phyloP scores from a whole-genome alignment of 1,284 basidiomycete species.

The Apiotrichum sp. region DNA sequence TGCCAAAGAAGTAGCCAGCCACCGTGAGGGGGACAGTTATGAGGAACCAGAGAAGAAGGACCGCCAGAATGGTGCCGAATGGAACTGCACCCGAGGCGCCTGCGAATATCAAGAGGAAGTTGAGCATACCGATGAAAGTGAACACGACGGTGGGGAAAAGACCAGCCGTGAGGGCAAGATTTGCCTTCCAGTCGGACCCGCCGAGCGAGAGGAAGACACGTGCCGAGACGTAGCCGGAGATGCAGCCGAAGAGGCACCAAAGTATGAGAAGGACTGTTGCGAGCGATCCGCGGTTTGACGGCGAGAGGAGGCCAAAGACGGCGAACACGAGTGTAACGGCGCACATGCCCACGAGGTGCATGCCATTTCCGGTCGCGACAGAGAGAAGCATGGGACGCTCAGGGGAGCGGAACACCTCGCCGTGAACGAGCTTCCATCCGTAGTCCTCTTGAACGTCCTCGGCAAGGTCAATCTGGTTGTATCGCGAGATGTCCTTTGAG shows the following conservation, averaged over 20 bases:
- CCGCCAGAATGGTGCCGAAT: slow-evolving; percentile 84
- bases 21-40: slow-evolving; percentile 73
- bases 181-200: slow-evolving; percentile 72
- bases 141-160: slow-evolving; percentile 81
- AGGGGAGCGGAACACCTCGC: slow-evolving; percentile 90
- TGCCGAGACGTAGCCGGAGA: slow-evolving; percentile 85
- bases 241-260: slow-evolving; percentile 89
- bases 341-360: slow-evolving; percentile 84
- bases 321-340: slow-evolving; percentile 89
- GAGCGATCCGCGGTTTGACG: slow-evolving; percentile 88
- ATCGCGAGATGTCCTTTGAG: slow-evolving; percentile 86
- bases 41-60: slow-evolving; percentile 90
- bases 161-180: slow-evolving; percentile 80
- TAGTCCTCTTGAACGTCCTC: slow-evolving; percentile 98
- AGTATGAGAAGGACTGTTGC: slow-evolving; percentile 94
- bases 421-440: slow-evolving; percentile 90
- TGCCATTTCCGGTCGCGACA: slow-evolving; percentile 82
- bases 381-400: slow-evolving; percentile 70
- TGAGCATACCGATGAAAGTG: slow-evolving; percentile 72
- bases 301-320: slow-evolving; percentile 92
- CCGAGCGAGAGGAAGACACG: slow-evolving; percentile 77
- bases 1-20: slow-evolving; percentile 62
- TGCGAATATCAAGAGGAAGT: slow-evolving; percentile 76
- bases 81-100: slow-evolving; percentile 93
- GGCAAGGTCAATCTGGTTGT: slow-evolving; percentile 88